Percentiles rank a stretch among this genome's conserved stretches.
Evolutionary conservation across 169 alveolate genomes (phyloP).

Genomic region (Besnoitia besnoiti): DNA sequence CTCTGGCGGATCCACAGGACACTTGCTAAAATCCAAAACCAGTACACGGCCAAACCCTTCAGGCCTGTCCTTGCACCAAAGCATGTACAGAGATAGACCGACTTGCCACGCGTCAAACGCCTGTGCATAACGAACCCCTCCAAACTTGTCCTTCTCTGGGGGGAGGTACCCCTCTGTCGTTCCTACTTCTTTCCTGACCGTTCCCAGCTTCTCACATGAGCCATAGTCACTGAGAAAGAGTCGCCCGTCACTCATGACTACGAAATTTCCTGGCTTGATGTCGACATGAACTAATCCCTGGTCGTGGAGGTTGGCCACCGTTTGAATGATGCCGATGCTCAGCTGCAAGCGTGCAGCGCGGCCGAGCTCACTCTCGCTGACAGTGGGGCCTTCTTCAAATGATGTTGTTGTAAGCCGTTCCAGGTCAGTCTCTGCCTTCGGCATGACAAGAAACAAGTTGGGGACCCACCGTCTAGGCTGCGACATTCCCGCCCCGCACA

Average conservation of each 20-base stretch:
- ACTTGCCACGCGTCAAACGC: conserved; percentile 16
- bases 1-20: not conserved
- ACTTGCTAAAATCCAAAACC: not conserved
- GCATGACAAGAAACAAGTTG: not conserved
- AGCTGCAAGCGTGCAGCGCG: not conserved
- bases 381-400: not conserved
- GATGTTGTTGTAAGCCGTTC: no score
- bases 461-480: not conserved
- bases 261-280: not conserved
- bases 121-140: not conserved
- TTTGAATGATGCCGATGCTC: not conserved
- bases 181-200: not conserved
- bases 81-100: not conserved
- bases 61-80: not conserved
- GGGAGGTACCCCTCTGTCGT: not conserved
- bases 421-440: not conserved
- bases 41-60: not conserved
- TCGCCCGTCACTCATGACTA: not conserved
- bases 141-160: not conserved
- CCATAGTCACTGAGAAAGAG: not conserved
- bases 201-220: not conserved
- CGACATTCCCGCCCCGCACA: not conserved
- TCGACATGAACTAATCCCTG: not conserved
- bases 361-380: not conserved
- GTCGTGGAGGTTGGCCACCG: not conserved